phyloP scores from a whole-genome alignment of 768 basidiomycete species.

The Brasilioporus rufonigricans region DNA sequence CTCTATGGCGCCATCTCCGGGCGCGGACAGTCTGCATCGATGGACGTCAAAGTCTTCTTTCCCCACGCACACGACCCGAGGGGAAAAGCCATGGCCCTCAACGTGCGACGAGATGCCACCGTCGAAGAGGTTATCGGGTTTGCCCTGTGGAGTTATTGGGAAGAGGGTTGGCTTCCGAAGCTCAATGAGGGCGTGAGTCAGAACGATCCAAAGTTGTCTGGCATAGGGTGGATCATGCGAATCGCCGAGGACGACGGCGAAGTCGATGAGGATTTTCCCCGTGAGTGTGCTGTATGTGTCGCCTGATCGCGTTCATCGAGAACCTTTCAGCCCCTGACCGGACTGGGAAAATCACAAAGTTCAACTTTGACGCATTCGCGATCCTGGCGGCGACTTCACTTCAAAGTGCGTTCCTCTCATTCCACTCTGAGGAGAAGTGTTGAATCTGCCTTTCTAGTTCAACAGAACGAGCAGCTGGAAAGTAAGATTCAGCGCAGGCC shows the following conservation, averaged over 20 bases:
- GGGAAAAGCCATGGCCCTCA: slow-evolving; percentile 65
- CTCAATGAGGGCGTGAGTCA: slow-evolving; percentile 65
- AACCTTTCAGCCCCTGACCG: slow-evolving; percentile 80
- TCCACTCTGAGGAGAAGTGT: neutral
- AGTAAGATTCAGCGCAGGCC: slow-evolving; percentile 79
- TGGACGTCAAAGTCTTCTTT: slow-evolving; percentile 78
- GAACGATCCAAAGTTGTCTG: slow-evolving; percentile 67
- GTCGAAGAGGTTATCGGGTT: slow-evolving; percentile 97
- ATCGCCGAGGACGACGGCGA: slow-evolving; percentile 98
- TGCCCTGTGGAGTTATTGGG: slow-evolving; percentile 91
- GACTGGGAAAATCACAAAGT: slow-evolving; percentile 79
- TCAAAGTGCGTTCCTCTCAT: slow-evolving; percentile 52
- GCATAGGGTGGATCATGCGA: slow-evolving; percentile 87
- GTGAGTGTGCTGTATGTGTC: slow-evolving; percentile 46
- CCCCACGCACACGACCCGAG: slow-evolving; percentile 67
- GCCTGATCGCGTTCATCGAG: neutral
- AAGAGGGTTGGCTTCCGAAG: slow-evolving; percentile 77
- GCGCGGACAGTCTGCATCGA: slow-evolving; percentile 60
- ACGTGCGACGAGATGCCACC: slow-evolving; percentile 81
- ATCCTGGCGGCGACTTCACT: slow-evolving; percentile 70
- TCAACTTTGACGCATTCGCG: slow-evolving; percentile 88
- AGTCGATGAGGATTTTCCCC: slow-evolving; percentile 98
- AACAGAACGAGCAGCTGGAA: slow-evolving; percentile 80
- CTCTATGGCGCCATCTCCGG: slow-evolving; percentile 85
- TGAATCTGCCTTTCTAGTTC: slow-evolving; percentile 38